phyloP scores from a whole-genome alignment of 768 basidiomycete genomes.

The Serpula lacrymans region DNA sequence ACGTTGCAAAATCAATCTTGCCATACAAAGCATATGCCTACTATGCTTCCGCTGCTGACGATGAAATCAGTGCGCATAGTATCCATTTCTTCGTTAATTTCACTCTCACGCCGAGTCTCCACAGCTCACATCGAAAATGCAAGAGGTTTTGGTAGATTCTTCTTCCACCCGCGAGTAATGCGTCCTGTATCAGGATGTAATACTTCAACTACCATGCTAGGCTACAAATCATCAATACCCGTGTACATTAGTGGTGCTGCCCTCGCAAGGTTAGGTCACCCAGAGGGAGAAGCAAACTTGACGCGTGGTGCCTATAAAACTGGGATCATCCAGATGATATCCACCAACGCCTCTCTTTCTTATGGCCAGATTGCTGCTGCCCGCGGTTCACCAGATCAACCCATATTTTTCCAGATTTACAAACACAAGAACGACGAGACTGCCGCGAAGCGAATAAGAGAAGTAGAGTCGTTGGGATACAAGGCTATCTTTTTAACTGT shows the following conservation, averaged over 20 bases:
- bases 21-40: conserved; percentile 77
- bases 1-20: conserved; percentile 68
- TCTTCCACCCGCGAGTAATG: conserved; percentile 85
- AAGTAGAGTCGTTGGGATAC: conserved; percentile 72
- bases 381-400: conserved; percentile 49
- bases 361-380: conserved; percentile 58
- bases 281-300: conserved; percentile 83
- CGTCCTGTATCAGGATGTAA: conserved; percentile 59
- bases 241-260: conserved; percentile 84
- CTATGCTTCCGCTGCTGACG: conserved; percentile 85
- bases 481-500: conserved; percentile 91
- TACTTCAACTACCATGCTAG: conserved; percentile 71
- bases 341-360: conserved; percentile 72
- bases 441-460: conserved; percentile 67
- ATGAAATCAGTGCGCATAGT: conserved; percentile 64
- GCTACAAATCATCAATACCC: conserved; percentile 68
- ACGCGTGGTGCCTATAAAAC: conserved; percentile 62
- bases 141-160: conserved; percentile 81
- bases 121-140: conserved; percentile 65
- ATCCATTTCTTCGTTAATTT: conserved; percentile 3
- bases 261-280: conserved; percentile 84
- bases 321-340: conserved; percentile 83
- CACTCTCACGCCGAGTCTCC: conserved; percentile 10
- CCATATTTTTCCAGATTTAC: conserved; percentile 83
- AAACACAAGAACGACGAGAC: conserved; percentile 66